Percentiles rank a stretch among this genome's conserved stretches.
Conservation (phyloP, 1,139 yeast species). For the Yamadazyma conglobata region DNA sequence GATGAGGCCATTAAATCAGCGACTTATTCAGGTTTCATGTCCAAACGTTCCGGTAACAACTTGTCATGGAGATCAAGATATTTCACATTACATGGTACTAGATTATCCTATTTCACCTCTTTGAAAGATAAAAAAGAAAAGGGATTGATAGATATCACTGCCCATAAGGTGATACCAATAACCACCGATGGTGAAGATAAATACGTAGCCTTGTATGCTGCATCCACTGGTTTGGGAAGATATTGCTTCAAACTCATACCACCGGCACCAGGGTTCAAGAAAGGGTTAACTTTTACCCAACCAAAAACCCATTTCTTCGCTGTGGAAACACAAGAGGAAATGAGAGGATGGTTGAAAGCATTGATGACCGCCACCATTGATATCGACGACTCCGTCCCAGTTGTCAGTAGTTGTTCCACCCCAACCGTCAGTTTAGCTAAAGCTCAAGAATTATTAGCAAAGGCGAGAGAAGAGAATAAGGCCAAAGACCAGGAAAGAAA, state of each 20-base stretch:
- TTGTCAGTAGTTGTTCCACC: conserved; percentile 89
- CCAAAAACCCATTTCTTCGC: conserved; percentile 96
- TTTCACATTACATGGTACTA: conserved; percentile 87
- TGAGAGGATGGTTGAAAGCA: conserved; percentile 95
- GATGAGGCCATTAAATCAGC: conserved; percentile 76
- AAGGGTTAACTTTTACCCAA: conserved; percentile 93
- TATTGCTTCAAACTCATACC: conserved; percentile 91
- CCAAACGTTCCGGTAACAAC: conserved; percentile 76
- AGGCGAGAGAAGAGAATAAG: conserved; percentile 72
- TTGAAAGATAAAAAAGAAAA: conserved; percentile 78
- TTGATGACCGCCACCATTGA: conserved; percentile 95
- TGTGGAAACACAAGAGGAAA: conserved; percentile 84
- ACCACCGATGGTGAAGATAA: conserved; percentile 58
- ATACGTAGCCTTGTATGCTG: conserved; percentile 81
- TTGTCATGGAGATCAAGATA: conserved; percentile 92
- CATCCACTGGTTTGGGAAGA: conserved; percentile 89
- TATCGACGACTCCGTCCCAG: conserved; percentile 88
- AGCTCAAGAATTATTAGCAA: conserved; percentile 83
- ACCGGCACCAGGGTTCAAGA: conserved; percentile 95
- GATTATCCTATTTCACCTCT: conserved; percentile 84
- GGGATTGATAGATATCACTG: conserved; percentile 92
- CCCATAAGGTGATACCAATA: conserved; percentile 78
- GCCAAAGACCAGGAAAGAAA: conserved; percentile 54
- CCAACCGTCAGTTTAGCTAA: conserved; percentile 85
- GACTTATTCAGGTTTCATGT: conserved; percentile 90